phyloP scores from a whole-genome alignment of 768 basidiomycete species.

The Xerocomellus dryophilus region DNA sequence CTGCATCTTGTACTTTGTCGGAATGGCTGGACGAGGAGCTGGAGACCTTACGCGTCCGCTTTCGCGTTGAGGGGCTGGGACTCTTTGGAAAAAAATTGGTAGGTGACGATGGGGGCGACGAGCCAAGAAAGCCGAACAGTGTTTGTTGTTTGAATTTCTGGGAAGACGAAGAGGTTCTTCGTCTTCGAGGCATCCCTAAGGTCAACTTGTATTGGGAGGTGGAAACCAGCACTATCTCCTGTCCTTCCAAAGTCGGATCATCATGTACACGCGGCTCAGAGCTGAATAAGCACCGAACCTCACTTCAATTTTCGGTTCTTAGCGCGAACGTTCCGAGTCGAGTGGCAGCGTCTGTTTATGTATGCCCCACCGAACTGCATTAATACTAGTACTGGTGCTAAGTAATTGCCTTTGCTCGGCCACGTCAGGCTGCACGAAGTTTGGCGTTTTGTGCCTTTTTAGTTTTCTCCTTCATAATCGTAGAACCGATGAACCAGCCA shows the following conservation, averaged over 20 bases:
- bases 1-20: constrained; percentile 28
- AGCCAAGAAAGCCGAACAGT: constrained; percentile 35
- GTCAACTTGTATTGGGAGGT: neutral
- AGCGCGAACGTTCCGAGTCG: no score
- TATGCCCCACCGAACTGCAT: neutral
- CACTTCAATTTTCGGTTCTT: no score
- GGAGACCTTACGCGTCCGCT: constrained; percentile 10
- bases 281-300: no score
- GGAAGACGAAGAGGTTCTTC: constrained; percentile 7
- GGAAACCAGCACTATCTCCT: neutral
- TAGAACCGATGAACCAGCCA: constrained; percentile 74
- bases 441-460: constrained; percentile 65
- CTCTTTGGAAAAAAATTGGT: neutral
- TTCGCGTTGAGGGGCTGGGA: constrained; percentile 12
- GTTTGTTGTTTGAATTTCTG: constrained; percentile 43
- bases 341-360: neutral
- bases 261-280: no score
- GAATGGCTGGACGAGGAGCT: constrained; percentile 14
- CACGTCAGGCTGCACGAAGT: constrained; percentile 53
- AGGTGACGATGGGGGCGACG: constrained; percentile 30
- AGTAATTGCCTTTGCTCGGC: neutral
- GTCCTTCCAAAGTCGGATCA: neutral
- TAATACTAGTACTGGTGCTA: neutral
- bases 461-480: constrained; percentile 70
- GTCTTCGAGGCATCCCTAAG: constrained; percentile 6